Conservation (phyloP, 2,329 filamentous ascomycete genomes). For the Trichoderma hamatum region DNA sequence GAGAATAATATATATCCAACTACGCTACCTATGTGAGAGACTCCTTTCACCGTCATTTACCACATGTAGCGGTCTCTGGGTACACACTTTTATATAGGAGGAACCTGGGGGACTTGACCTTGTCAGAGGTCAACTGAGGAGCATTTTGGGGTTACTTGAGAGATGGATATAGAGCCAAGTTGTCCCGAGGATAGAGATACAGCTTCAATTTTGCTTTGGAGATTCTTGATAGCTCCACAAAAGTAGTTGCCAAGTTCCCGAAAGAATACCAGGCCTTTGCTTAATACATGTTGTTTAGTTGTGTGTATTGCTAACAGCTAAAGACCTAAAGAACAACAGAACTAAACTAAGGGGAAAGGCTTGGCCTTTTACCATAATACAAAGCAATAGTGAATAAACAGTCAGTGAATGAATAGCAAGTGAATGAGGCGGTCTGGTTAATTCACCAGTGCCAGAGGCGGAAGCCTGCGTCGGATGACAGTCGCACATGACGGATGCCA, state of each 20-base stretch:
- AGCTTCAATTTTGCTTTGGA: background rate
- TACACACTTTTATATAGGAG: background rate
- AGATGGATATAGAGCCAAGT: background rate
- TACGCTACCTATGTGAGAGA: background rate
- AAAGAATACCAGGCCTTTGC: background rate
- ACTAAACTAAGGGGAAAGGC: too few species aligned
- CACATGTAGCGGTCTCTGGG: background rate
- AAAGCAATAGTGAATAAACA: too few species aligned
- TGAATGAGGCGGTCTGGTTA: too few species aligned
- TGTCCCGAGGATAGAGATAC: background rate
- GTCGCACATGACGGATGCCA: too few species aligned
- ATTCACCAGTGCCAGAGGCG: too few species aligned
- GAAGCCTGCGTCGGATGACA: too few species aligned
- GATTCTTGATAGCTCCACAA: background rate
- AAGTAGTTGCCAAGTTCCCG: background rate
- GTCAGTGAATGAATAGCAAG: too few species aligned
- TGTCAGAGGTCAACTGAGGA: background rate
- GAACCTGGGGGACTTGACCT: background rate
- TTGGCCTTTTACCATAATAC: too few species aligned
- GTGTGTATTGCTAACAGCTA: too few species aligned
- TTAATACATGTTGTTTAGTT: too few species aligned
- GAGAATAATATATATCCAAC: background rate
- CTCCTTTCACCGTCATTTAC: background rate
- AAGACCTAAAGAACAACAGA: too few species aligned
- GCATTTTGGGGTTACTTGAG: background rate